phyloP scores from a whole-genome alignment of 805 yeast species.

The Candida ascalaphidarum region DNA sequence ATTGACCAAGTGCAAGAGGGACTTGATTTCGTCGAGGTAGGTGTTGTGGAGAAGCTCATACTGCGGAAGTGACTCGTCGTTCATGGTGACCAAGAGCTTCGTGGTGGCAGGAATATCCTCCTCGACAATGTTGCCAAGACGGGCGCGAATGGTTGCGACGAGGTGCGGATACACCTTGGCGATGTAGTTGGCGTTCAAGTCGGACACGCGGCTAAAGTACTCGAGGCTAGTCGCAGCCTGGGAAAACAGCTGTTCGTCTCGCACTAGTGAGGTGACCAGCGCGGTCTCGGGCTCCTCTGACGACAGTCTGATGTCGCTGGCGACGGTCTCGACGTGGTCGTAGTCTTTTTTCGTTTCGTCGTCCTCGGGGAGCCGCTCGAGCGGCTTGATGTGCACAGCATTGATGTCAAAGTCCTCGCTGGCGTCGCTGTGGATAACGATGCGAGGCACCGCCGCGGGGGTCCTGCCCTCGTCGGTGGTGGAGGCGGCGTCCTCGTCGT shows the following conservation, averaged over 20 bases:
- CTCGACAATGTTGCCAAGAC: slow-evolving; percentile 2
- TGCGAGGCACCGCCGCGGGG: too few species aligned
- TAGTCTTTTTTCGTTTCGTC: too few species aligned
- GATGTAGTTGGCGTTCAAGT: not conserved
- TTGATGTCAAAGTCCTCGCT: too few species aligned
- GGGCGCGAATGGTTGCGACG: not conserved
- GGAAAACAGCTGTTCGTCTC: not conserved
- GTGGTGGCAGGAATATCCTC: slow-evolving; percentile 2
- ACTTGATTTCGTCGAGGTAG: slow-evolving; percentile 24
- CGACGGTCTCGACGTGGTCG: too few species aligned
- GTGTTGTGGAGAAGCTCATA: slow-evolving; percentile 24
- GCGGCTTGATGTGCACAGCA: too few species aligned
- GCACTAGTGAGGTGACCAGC: not conserved
- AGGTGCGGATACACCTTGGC: not conserved
- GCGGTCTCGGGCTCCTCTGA: not conserved
- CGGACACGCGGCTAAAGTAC: not conserved
- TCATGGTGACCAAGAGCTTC: slow-evolving; percentile 12
- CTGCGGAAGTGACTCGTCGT: slow-evolving; percentile 24
- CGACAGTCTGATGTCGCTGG: too few species aligned
- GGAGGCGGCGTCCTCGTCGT: too few species aligned
- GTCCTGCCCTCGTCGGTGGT: too few species aligned
- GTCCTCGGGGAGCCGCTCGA: too few species aligned
- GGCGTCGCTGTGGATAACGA: too few species aligned
- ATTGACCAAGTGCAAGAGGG: slow-evolving; percentile 26
- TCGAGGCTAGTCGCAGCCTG: not conserved